Evolutionary conservation across 2,329 filamentous ascomycete species (phyloP), one percentile per base, ranked within the genome.

Genomic region (Colletotrichum sp.): DNA sequence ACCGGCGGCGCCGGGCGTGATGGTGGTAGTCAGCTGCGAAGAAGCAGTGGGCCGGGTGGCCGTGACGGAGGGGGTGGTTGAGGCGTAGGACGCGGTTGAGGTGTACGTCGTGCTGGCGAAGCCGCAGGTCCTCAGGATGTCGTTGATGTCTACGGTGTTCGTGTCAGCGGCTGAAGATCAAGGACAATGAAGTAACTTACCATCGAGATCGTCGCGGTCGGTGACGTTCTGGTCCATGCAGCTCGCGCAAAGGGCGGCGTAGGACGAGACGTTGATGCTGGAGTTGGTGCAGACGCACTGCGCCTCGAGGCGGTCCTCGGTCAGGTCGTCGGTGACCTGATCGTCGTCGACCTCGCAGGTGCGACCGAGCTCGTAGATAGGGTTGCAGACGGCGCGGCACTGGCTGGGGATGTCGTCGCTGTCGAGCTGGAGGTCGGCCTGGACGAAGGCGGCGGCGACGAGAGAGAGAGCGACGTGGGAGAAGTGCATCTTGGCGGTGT

Each of bases 251-350:
- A 85, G 81, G 4, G 80, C 83, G 22, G 84, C 82, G 65, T 86
- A 78, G 22, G 78, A 75, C 28, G 64, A 77, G 66, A 87, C 86
- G 79, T 86, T 79, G 79, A 88, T 85, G 79, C 84, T 84, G 65
- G 80, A 76, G 81, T 88, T 85, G 77, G 84, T 83, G 81, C 86
- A 86, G 68, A 86, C 78, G 76, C 86, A 87, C 78, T 87, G 84
- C 15, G 79, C 80, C 80, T 84, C 81, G 68, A 86, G 83, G 22
- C 81, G 82, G 60, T 84, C 80, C 78, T 86, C 84, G 36, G 81
- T 78, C 28, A 80, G 81, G 79, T 84, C 79, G 52, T 76, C 82
- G 22, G 77, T 80, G 70, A 82, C 79, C 57, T 80, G 62, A 57
- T 79, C 77, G 60, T 79, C 76, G 59, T 79, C 62, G 34, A 79